Evolutionary conservation across 2,329 filamentous ascomycete genomes (phyloP), one percentile per base, ranked within the genome.

Genomic region (Epichloe gansuensis): DNA sequence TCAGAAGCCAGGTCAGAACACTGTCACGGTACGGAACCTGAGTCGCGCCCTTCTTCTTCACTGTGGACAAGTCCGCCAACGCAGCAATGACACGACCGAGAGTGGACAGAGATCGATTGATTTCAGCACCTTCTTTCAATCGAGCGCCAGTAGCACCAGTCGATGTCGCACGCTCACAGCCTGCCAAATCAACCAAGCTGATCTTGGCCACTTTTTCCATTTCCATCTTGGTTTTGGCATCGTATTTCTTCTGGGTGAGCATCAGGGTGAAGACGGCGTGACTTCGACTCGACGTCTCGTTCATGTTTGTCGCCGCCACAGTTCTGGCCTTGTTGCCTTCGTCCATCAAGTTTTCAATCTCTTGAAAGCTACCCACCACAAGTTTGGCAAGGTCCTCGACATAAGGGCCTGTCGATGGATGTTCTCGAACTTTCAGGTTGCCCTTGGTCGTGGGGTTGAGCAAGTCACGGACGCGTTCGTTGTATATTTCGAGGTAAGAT

Each of bases 241-340:
- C 93, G 64, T 86, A 85, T 55, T 87, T 83, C 68, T 96, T 97
- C 67, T 98, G 93, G 0, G 89, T 95, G 46, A 98, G 74, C 63
- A 91, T 97, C 51, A 98, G 75, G 21, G 94, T 98, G 66, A 98
- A 98, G 49, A 98, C 94, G 41, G 93, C 93, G 68, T 98, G 93
- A 66, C 91, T 97, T 74, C 93, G 85, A 78, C 89, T 95, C 54
- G 89, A 96, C 0, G 94, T 98, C 70, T 97, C 93, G 75, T 98
- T 98, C 93, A 98, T 98, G 77, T 97, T 98, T 40, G 93, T 98
- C 7, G 93, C 93, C 3, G 93, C 93, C 40, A 98, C 93, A 0
- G 93, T 98, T 74, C 93, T 80, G 36, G 93, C 93, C 71, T 98
- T 98, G 75, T 98, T 98, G 63, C 93, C 93, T 70, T 97, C 91